Percentiles rank a stretch among this genome's conserved stretches.
Conservation (phyloP, 2,329 filamentous ascomycete genomes). For the Exophiala alcalophila region DNA sequence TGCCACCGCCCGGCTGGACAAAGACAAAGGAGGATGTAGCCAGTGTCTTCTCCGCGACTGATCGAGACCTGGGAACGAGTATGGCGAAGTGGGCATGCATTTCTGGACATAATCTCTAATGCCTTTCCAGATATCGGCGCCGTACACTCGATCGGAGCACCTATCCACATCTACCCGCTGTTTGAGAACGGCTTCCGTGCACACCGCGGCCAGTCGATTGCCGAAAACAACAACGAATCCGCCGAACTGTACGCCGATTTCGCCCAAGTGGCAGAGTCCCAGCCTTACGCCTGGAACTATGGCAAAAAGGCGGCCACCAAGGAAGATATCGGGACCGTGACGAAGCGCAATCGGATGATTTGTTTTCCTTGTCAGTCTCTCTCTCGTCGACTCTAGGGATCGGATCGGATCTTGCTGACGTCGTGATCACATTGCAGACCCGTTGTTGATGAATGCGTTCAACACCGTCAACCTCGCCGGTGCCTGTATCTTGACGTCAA, state of each 20-base stretch:
- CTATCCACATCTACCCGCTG: constrained; percentile 65
- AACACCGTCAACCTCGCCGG: constrained; percentile 65
- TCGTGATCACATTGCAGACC: constrained; percentile 48
- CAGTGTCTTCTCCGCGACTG: constrained; percentile 52
- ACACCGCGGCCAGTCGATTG: constrained; percentile 52
- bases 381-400: not conserved
- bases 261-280: constrained; percentile 53
- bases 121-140: constrained; percentile 52
- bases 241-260: constrained; percentile 60
- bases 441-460: constrained; percentile 68
- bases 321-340: constrained; percentile 54
- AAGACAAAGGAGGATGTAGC: constrained; percentile 46
- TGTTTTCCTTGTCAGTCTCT: constrained; percentile 60
- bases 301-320: constrained; percentile 46
- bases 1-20: constrained; percentile 62
- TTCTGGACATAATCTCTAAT: constrained; percentile 17
- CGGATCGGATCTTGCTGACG: constrained; percentile 20
- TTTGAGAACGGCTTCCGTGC: constrained; percentile 65
- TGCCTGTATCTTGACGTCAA: constrained; percentile 60
- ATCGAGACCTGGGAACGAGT: constrained; percentile 44
- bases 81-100: too few species aligned
- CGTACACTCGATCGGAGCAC: constrained; percentile 58
- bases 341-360: constrained; percentile 63
- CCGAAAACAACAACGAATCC: constrained; percentile 59
- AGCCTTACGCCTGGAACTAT: constrained; percentile 58